Evolutionary conservation across 192 early-diverging fungal species (phyloP), one percentile per base, ranked within the genome.

Genomic region (Gaertneriomyces semiglobifer): DNA sequence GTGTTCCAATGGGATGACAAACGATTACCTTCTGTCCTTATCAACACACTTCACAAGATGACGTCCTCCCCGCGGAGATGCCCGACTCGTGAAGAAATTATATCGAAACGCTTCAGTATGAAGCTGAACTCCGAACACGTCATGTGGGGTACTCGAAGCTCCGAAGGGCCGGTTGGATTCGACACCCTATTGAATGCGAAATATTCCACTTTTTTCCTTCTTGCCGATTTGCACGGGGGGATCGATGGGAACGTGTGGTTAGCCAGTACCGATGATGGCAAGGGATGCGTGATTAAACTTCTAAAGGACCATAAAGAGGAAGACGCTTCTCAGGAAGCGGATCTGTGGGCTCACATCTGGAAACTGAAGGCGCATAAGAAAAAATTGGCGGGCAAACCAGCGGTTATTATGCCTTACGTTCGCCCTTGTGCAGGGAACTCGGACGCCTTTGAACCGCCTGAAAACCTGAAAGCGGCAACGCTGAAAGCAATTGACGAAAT

Each of bases 161-260:
- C 20, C 11, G 20, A 9, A 8, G 8, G 10, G 7, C 10, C 20
- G 11, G 54, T 56, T 9, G 20, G 20, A 8, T 56, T 56, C 20
- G 19, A 56, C 20, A 8, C 20, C 19, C 20, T 56, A 8, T 20
- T 20, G 7, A 7, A 56, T 19, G 8, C 54, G 19, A n/a, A 9
- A 14, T 56, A 9, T 8, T 9, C 9, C 11, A 19, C 8, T 8
- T 56, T 56, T 20, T 56, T n/a, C 20, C 54, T 56, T 20, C 54
- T 56, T 56, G 54, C 54, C 12, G 54, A 56, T 19, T 20, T 56
- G 7, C 54, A 56, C 54, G 54, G 54, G 8, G 54, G 54, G 11
- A 8, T 7, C 10, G 54, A 56, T 19, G 54, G 54, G 20, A 9
- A 56, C 19, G 20, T 20, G 10, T 56, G 54, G 54, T 20, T 56